Evolutionary conservation across 768 basidiomycete genomes (phyloP), one percentile per base, ranked within the genome.

Genomic region (Trametes cinnabarina): DNA sequence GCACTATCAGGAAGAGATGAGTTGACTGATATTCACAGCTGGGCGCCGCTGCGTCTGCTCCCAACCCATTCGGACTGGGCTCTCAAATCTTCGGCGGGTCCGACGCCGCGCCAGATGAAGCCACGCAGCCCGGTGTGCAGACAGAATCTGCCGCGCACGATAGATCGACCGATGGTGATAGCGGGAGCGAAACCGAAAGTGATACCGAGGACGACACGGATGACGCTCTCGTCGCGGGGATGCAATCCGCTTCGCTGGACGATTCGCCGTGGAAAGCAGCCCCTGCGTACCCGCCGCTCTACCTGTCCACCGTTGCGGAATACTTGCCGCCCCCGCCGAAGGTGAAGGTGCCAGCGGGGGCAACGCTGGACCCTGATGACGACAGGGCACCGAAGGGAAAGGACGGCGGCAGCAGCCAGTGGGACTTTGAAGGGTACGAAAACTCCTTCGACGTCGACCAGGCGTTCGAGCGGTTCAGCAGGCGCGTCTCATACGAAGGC

Each of bases 381-480:
- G 75, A 74, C 22, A 73, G 77, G 41, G 73, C 62, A 15, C 63
- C 68, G 64, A 73, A 73, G 25, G 73, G 76, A 54, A 77, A 81
- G 55, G 79, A 81, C 62, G 72, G 77, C 20, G 22, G 20, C 4
- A 47, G 52, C n/a, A 47, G 52, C n/a, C 74, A 73, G 15, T 90
- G 87, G 92, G 71, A 77, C 11, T 73, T 82, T 5, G 94, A 96
- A 69, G 76, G 80, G 19, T 96, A 92, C 68, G 94, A 94, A 72
- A 86, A 89, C 66, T 88, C 88, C 14, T 67, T 89, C 47, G 77
- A 88, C 43, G 77, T 91, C 41, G 95, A 98, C 71, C 84, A 85
- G 53, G 83, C 92, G 3, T 98, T 98, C 69, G 88, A 94, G 65
- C 79, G 83, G 17, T 98, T 97, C 68, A 84, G 83, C 50, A 83